Conservation (phyloP, 2,329 filamentous ascomycete species). For the Dactylellina leptospora region DNA sequence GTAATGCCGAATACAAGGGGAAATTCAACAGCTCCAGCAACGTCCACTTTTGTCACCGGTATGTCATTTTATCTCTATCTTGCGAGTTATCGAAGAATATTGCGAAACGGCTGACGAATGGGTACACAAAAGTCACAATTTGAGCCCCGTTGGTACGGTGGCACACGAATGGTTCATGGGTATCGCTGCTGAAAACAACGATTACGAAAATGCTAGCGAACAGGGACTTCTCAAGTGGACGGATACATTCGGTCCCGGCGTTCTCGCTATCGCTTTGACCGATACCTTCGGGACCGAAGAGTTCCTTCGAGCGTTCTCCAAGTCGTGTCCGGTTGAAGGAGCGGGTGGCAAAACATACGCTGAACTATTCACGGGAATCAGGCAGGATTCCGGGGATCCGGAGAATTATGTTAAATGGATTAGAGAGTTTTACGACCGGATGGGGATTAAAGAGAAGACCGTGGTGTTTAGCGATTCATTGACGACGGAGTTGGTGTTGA, state of each 20-base stretch:
- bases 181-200: conserved; percentile 85
- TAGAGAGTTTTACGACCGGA: conserved; percentile 78
- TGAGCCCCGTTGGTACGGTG: conserved; percentile 85
- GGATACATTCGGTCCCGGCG: conserved; percentile 83
- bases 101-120: too few species aligned
- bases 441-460: conserved; percentile 71
- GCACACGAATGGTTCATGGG: conserved; percentile 99
- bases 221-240: conserved; percentile 88
- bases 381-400: conserved; percentile 91
- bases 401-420: conserved; percentile 79
- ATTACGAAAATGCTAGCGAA: conserved; percentile 87
- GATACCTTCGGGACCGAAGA: conserved; percentile 94
- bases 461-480: conserved; percentile 97
- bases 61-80: conserved; percentile 9
- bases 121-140: conserved; percentile 75
- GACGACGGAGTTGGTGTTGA: conserved; percentile 86
- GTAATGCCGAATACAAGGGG: conserved; percentile 35
- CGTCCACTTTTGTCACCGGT: conserved; percentile 78
- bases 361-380: conserved; percentile 80
- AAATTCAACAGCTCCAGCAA: conserved; percentile 88
- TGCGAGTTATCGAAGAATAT: too few species aligned
- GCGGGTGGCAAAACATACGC: conserved; percentile 73
- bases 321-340: conserved; percentile 66
- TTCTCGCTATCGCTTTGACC: conserved; percentile 87
- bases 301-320: conserved; percentile 84